Percentiles rank a stretch among this genome's conserved stretches.
Evolutionary conservation across 371 early-diverging fungal genomes (phyloP).

Genomic region (Circinella minor): DNA sequence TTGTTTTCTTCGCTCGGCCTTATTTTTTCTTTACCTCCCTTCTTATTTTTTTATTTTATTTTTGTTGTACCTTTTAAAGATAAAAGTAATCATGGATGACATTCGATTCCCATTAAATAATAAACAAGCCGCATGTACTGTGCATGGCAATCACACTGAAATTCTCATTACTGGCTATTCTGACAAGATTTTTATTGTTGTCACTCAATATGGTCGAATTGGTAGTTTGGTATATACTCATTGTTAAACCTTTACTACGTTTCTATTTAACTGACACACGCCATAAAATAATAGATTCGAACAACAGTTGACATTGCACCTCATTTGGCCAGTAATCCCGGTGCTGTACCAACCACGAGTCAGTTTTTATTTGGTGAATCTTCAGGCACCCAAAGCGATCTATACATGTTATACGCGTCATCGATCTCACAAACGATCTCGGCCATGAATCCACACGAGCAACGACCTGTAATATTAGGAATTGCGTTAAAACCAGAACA

Average conservation of each 20-base stretch:
- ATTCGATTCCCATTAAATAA: slow-evolving; percentile 59
- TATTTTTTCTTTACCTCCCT: neutral
- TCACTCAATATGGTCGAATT: slow-evolving; percentile 68
- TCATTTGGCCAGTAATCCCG: slow-evolving; percentile 48
- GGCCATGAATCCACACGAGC: slow-evolving; percentile 65
- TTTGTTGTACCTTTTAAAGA: slow-evolving; percentile 3
- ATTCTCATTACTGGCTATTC: slow-evolving; percentile 62
- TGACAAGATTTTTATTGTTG: slow-evolving; percentile 69
- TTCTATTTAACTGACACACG: neutral
- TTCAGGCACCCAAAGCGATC: slow-evolving; percentile 54
- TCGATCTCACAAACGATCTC: slow-evolving; percentile 67
- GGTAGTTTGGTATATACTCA: slow-evolving; percentile 59
- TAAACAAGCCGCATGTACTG: slow-evolving; percentile 56
- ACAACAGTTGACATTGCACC: slow-evolving; percentile 51
- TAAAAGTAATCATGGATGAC: slow-evolving; percentile 8
- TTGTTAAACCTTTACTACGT: neutral
- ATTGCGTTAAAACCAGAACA: slow-evolving; percentile 61
- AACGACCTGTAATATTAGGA: slow-evolving; percentile 64
- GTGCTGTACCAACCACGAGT: slow-evolving; percentile 51
- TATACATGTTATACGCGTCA: slow-evolving; percentile 70
- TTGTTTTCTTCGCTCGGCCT: neutral
- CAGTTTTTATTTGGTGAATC: slow-evolving; percentile 60
- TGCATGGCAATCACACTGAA: slow-evolving; percentile 69
- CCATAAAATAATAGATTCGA: slow-evolving; percentile 37
- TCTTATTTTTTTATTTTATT: neutral